Evolutionary conservation across 768 basidiomycete species (phyloP), one percentile per base, ranked within the genome.

Genomic region (Trametes punicea): DNA sequence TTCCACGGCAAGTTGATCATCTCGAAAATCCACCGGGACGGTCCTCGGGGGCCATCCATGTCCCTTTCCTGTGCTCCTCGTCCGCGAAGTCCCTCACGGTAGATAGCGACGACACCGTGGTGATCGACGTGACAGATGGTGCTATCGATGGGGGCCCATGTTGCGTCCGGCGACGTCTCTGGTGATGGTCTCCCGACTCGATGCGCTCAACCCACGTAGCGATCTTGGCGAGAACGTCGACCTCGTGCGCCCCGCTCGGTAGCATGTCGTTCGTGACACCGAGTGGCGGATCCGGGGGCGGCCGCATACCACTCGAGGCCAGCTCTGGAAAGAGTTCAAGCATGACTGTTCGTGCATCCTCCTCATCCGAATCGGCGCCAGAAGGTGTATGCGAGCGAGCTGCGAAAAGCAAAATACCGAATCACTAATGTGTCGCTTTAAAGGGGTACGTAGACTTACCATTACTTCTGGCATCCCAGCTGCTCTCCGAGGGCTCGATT

Each of bases 371-470:
- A 7, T 18, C 44, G 25, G 33, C 25, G 23, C 34, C 54, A 26
- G 53, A 55, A 15, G 58, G 44, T 2, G 41, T 36, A 23, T 55
- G 58, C 3, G 58, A 55, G 3, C 48, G 49, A 4, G 58, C 53
- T 60, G 27, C 15, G 3, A 20, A 13, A 8, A 40, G 2, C 16
- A 8, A 11, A 6, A 6, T 27, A 5, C 23, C 21, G 44, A 40
- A 23, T 16, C 7, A 26, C 9, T 36, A 36, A 33, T 26, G 30
- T 15, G 25, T 13, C 6, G 16, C 1, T 16, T 5, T 1, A 9
- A 21, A 1, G 2, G 41, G 13, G 20, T 8, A 26, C 26, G 11
- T 15, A 13, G 3, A 33, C 59, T 27, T 23, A 56, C 59, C 59
- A 44, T 36, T 21, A 26, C 57, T 59, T 6, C 25, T 18, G 15